Conservation (phyloP, 225 moss, liverwort and hornwort species). For the Pseudisothecium myosuroides region DNA sequence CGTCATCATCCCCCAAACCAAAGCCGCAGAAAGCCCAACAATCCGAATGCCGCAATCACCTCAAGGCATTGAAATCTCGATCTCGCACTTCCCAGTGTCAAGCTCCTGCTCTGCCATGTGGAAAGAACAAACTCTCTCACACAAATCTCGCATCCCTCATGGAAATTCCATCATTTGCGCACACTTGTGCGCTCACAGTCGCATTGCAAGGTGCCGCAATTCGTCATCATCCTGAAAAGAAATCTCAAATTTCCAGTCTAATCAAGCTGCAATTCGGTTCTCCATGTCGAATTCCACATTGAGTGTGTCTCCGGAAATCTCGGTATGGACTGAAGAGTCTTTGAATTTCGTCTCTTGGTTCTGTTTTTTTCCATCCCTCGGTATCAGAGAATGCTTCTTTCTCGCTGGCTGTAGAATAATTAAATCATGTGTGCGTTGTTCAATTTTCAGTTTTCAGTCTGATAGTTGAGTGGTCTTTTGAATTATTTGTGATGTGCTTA, state of each 20-base stretch:
- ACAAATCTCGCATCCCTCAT: background rate
- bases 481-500: background rate
- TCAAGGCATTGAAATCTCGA: background rate
- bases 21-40: background rate
- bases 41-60: background rate
- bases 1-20: no score
- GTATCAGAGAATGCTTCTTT: background rate
- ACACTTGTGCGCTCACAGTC: background rate
- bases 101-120: constrained; percentile 8
- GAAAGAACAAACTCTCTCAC: background rate
- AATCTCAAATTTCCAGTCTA: background rate
- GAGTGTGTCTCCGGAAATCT: background rate
- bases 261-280: background rate
- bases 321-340: background rate
- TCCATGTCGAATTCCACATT: background rate
- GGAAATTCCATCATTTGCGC: background rate
- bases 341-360: background rate
- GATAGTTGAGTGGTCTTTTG: background rate
- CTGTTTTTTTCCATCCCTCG: background rate
- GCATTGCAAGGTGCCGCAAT: background rate
- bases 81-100: background rate
- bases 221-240: no score
- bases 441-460: no score
- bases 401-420: background rate
- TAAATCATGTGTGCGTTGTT: background rate